phyloP scores from a whole-genome alignment of 2,329 filamentous ascomycete species.

The Blastomyces gilchristii region DNA sequence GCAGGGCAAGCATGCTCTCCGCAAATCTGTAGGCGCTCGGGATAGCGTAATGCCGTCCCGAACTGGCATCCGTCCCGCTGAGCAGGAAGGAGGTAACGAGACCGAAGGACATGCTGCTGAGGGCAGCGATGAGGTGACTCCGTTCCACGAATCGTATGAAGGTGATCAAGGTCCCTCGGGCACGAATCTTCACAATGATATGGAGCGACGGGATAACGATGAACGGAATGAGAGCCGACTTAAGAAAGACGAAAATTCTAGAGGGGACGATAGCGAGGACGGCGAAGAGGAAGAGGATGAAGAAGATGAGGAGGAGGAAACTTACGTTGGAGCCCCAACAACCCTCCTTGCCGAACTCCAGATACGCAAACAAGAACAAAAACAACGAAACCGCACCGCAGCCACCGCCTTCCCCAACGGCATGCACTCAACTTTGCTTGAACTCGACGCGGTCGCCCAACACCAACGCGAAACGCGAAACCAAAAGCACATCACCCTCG shows the following conservation, averaged over 20 bases:
- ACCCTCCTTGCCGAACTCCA: conserved; percentile 89
- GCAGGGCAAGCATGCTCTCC: background rate
- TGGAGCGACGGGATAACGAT: conserved; percentile 14
- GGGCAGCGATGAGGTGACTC: conserved; percentile 11
- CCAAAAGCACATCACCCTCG: conserved; percentile 68
- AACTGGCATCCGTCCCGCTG: conserved; percentile 11
- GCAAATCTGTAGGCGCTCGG: background rate
- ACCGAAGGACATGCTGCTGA: conserved; percentile 19
- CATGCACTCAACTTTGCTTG: conserved; percentile 81
- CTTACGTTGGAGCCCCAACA: conserved; percentile 63
- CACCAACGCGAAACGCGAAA: conserved; percentile 66
- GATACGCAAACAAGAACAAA: conserved; percentile 79
- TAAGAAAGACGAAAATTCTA: background rate
- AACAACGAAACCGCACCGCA: conserved; percentile 62
- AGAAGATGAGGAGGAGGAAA: conserved; percentile 30
- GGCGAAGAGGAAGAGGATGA: conserved; percentile 35
- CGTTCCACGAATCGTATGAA: conserved; percentile 16
- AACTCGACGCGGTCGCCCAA: conserved; percentile 84
- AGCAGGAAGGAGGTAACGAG: conserved; percentile 12
- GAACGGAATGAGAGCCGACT: conserved; percentile 17
- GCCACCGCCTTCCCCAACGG: conserved; percentile 57
- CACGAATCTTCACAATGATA: conserved; percentile 8
- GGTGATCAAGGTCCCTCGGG: conserved; percentile 1
- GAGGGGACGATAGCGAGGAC: conserved; percentile 15
- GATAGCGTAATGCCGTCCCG: conserved; percentile 19